Evolutionary conservation across 306 rosid genomes (phyloP), one percentile per base, ranked within the genome.

Genomic region (Trichosanthes cucumerina): DNA sequence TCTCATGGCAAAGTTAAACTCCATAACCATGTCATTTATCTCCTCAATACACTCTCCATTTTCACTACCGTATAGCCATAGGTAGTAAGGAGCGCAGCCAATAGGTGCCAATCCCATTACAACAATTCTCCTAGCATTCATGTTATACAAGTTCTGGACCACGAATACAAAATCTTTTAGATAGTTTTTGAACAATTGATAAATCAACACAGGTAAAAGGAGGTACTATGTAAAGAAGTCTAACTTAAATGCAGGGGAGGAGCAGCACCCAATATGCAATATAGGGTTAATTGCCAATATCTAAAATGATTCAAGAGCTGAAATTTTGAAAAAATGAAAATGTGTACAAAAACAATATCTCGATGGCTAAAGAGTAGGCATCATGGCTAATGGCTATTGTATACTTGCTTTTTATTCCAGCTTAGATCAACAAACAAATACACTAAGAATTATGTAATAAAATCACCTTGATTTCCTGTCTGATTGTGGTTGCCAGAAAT

Each of bases 71-170:
- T 88, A 90, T 77, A 82, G 81, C 91, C 92, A 94, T 82, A 94
- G 33, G 84, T 87, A 91, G 86, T 86, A 86, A 77, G 98, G 98
- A 15, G 92, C 91, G 79, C 96, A 94, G 8, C 98, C 98, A 78
- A 94, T 92, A 19, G 96, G 98, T 34, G 98, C 86, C 77, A 94
- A 90, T 81, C 98, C 97, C 85, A 83, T 87, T 62, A 95, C 82
- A 80, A 95, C 95, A 33, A 92, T 85, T 83, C 86, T 91, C 83
- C 87, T 95, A 49, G 79, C 97, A 80, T 87, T 83, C 80, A 88
- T 78, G 84, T 80, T 83, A 87, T 90, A 92, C 83, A 95, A 85
- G 84, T 91, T 91, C 96, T 92, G 95, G 52, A 46, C 66, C 87
- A 87, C 36, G 82, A 59, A 79, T 60, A 23, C 49, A 76, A 80